phyloP scores from a whole-genome alignment of 176 grass and related monocot species.

The Bolboschoenus planiculmis region DNA sequence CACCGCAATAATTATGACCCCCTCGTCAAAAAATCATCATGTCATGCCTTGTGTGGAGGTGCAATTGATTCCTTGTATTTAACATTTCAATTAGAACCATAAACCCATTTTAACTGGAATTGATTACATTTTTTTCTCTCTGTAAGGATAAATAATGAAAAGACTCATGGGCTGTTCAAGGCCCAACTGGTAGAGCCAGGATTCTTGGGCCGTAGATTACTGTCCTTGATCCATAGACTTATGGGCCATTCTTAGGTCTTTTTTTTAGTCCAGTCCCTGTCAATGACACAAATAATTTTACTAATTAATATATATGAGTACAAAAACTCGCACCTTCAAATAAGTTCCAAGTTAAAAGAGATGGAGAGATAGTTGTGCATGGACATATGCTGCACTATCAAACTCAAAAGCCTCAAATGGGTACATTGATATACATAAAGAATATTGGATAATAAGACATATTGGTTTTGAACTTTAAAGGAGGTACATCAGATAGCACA shows the following conservation, averaged over 20 bases:
- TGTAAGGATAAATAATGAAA: not conserved
- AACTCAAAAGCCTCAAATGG: not conserved
- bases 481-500: not conserved
- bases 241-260: not conserved
- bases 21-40: not conserved
- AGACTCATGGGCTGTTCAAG: not conserved
- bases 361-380: not conserved
- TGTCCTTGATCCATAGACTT: not conserved
- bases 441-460: not conserved
- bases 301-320: too few species aligned
- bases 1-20: not conserved
- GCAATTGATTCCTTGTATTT: not conserved
- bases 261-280: not conserved
- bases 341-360: not conserved
- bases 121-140: not conserved
- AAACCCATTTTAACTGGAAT: not conserved
- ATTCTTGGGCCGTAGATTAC: not conserved
- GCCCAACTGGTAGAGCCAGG: not conserved
- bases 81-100: not conserved
- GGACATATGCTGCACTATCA: not conserved
- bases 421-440: not conserved
- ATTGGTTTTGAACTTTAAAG: not conserved
- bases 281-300: not conserved
- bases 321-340: not conserved
- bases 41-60: too few species aligned